A percentile compares a stretch with the other conserved stretches of the same genome.
Conservation (phyloP, 148 eudicot species). For the Rheum nobile region DNA sequence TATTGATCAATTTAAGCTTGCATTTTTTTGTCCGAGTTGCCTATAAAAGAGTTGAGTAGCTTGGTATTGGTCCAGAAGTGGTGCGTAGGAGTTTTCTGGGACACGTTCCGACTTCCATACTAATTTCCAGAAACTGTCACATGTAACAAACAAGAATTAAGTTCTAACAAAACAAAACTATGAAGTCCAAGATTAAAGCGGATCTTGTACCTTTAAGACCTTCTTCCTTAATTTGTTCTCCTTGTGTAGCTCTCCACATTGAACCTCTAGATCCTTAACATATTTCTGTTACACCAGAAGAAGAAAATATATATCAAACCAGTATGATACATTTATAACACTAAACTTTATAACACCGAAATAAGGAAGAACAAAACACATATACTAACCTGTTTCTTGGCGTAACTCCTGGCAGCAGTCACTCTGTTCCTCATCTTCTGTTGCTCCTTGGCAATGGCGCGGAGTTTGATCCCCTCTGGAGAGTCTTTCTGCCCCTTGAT, state of each 20-base stretch:
- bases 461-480: slow-evolving; percentile 40
- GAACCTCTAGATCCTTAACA: background rate
- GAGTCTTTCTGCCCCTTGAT: slow-evolving; percentile 29
- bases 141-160: background rate
- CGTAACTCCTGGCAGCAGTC: background rate
- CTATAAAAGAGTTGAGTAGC: background rate
- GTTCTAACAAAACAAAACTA: background rate
- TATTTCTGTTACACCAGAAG: background rate
- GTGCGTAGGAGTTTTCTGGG: background rate
- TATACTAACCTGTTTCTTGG: background rate
- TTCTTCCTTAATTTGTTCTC: background rate
- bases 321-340: background rate
- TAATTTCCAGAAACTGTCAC: background rate
- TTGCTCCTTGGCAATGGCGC: background rate
- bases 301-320: too few species aligned
- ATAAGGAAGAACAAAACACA: background rate
- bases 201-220: background rate
- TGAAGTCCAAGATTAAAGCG: background rate
- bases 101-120: background rate
- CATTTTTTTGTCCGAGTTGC: too few species aligned
- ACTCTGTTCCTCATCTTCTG: background rate
- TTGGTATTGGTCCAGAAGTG: background rate
- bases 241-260: background rate
- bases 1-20: too few species aligned
- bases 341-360: background rate